Evolutionary conservation across 1,284 basidiomycete genomes (phyloP).

Genomic region (Ceratobasidium sp.): DNA sequence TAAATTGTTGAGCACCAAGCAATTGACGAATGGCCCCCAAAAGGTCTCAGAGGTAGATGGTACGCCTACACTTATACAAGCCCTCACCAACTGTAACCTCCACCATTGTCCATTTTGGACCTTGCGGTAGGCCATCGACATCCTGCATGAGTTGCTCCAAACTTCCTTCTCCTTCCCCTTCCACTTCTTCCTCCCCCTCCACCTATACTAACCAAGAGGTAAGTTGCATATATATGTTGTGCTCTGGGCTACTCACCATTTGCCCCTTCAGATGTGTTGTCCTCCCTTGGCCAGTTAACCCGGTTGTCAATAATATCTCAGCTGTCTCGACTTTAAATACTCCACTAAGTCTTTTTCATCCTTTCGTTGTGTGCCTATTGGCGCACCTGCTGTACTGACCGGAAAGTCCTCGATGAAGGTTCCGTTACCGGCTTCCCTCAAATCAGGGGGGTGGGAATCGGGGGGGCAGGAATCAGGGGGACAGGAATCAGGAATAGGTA

Average conservation of each 20-base stretch:
- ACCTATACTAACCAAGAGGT: background rate
- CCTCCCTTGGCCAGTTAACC: background rate
- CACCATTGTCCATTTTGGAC: slow-evolving; percentile 10
- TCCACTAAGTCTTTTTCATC: background rate
- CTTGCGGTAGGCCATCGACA: slow-evolving; percentile 5
- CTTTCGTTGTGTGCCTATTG: slow-evolving; percentile 2
- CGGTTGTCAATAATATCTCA: slow-evolving; percentile 27
- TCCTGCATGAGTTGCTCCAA: slow-evolving; percentile 21
- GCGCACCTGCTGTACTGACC: slow-evolving; percentile 6
- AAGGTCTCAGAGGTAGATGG: slow-evolving; percentile 5
- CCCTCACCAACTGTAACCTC: slow-evolving; percentile 11
- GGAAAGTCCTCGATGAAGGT: slow-evolving; percentile 23
- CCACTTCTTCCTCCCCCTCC: too few species aligned
- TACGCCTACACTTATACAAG: background rate
- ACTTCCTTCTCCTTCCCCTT: slow-evolving; percentile 17
- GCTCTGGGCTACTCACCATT: background rate
- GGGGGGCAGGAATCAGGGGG: too few species aligned
- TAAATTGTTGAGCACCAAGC: slow-evolving; percentile 22
- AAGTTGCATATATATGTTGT: background rate
- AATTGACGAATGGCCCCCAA: background rate
- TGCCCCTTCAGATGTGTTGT: background rate
- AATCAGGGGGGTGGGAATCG: background rate
- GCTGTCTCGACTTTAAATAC: slow-evolving; percentile 1
- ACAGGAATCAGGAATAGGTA: background rate
- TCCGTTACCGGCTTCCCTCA: background rate